phyloP scores from a whole-genome alignment of 306 rosid genomes.

The Dryas drummondii region DNA sequence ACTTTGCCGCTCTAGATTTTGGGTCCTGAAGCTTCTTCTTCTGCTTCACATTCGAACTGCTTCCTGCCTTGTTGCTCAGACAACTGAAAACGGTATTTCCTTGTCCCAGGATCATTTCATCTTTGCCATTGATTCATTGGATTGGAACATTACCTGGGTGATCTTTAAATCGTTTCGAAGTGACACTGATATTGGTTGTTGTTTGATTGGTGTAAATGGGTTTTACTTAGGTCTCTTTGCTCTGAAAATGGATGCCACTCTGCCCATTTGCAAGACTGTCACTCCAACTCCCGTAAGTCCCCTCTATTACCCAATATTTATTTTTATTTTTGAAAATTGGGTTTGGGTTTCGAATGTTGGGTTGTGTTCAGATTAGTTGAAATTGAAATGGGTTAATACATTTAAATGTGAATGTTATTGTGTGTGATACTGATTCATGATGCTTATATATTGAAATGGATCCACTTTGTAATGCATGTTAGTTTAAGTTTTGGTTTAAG shows the following conservation, averaged over 20 bases:
- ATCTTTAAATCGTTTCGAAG: not conserved
- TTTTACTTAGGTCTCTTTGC: constrained; percentile 11
- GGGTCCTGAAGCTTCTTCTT: not conserved
- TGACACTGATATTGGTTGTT: not conserved
- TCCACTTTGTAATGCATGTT: not conserved
- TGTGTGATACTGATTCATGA: not conserved
- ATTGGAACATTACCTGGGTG: too few species aligned
- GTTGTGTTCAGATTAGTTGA: constrained; percentile 9
- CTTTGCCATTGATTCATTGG: not conserved
- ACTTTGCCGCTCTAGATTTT: not conserved
- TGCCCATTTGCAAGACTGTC: constrained; percentile 65
- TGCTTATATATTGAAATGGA: not conserved
- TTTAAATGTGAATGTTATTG: not conserved
- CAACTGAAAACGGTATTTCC: not conserved
- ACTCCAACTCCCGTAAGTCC: constrained; percentile 51
- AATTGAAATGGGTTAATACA: not conserved
- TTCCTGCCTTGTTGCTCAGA: not conserved
- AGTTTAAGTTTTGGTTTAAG: not conserved
- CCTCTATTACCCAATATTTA: not conserved
- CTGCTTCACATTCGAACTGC: not conserved
- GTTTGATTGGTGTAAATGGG: not conserved
- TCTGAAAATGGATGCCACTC: constrained; percentile 57
- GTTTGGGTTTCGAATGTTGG: constrained; percentile 3
- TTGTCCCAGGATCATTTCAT: not conserved
- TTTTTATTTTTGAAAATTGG: not conserved